These are phyloP conservation scores for Nicotiana tabacum DNA, from an alignment of 257 asterid genomes.

Conservation along the genomic window DNA sequence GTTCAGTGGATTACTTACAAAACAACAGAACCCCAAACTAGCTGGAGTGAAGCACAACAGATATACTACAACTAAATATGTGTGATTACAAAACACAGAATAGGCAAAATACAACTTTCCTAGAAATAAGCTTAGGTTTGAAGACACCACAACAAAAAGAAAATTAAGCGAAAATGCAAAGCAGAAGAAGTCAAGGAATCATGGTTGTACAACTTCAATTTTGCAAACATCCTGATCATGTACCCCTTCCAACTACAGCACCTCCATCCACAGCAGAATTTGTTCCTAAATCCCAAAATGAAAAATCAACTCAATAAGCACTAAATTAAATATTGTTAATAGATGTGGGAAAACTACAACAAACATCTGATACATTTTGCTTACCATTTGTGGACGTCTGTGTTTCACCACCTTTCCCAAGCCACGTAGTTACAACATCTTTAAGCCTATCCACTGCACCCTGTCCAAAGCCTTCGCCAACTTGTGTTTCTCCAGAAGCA, in stretches of 20 bases:
- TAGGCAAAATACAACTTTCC: not conserved
- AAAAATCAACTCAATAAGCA: not conserved
- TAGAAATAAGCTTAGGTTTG: not conserved
- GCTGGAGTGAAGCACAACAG: no score
- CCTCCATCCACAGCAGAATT: not conserved
- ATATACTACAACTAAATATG: no score
- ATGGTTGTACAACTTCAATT: not conserved
- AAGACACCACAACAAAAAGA: not conserved
- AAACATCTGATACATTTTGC: not conserved
- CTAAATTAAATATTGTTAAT: not conserved
- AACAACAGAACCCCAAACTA: not conserved
- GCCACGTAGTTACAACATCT: conserved; percentile 56
- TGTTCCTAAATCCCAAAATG: not conserved
- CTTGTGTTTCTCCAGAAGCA: conserved; percentile 13
- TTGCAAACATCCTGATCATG: not conserved
- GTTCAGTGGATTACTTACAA: not conserved
- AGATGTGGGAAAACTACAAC: not conserved
- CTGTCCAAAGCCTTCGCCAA: conserved; percentile 31
- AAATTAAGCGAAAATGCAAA: not conserved
- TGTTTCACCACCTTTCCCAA: conserved; percentile 37
- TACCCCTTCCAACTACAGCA: not conserved
- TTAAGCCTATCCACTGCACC: conserved; percentile 46
- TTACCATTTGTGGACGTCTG: conserved; percentile 21
- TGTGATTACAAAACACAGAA: not conserved
- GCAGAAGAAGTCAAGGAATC: not conserved